Evolutionary conservation across 73 alveolate species (phyloP).

Genomic region (Blepharisma japonicum): DNA sequence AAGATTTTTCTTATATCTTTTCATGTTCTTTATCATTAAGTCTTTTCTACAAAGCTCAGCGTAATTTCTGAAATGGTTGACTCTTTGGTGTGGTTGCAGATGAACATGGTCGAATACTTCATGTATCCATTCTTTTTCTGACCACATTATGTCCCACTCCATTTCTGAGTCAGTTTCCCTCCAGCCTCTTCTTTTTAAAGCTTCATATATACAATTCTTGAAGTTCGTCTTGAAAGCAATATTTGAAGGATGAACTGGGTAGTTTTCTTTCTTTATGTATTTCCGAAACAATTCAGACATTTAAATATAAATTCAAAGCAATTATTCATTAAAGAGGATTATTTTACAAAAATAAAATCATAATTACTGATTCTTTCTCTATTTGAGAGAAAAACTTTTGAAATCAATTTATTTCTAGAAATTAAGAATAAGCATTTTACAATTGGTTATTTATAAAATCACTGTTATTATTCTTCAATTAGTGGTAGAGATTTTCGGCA

Average conservation of each 20-base stretch:
- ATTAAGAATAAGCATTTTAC: too few species aligned
- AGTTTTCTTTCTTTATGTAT: conserved; percentile 90
- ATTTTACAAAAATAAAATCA: too few species aligned
- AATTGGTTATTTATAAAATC: too few species aligned
- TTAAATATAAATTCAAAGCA: conserved; percentile 2
- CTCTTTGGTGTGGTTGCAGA: conserved; percentile 86
- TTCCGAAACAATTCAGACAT: conserved; percentile 91
- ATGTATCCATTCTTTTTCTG: conserved; percentile 95
- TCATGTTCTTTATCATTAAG: conserved; percentile 95
- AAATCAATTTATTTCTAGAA: too few species aligned
- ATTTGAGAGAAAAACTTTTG: too few species aligned
- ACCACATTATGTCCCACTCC: conserved; percentile 98
- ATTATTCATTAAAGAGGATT: too few species aligned
- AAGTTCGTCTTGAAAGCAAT: conserved; percentile 92
- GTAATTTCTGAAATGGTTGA: conserved; percentile 96
- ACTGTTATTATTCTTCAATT: conserved; percentile 27
- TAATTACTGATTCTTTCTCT: too few species aligned
- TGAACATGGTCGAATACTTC: conserved; percentile 94
- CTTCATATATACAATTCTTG: conserved; percentile 93
- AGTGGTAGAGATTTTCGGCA: conserved; percentile 84
- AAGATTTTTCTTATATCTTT: conserved; percentile 88
- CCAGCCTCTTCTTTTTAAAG: conserved; percentile 88
- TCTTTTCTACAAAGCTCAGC: conserved; percentile 97
- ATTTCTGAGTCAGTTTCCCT: conserved; percentile 91
- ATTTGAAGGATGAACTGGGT: conserved; percentile 76